A percentile compares a stretch with the other conserved stretches of the same genome.
phyloP scores from a whole-genome alignment of 371 early-diverging fungal genomes.

The Mortierella sp. region DNA sequence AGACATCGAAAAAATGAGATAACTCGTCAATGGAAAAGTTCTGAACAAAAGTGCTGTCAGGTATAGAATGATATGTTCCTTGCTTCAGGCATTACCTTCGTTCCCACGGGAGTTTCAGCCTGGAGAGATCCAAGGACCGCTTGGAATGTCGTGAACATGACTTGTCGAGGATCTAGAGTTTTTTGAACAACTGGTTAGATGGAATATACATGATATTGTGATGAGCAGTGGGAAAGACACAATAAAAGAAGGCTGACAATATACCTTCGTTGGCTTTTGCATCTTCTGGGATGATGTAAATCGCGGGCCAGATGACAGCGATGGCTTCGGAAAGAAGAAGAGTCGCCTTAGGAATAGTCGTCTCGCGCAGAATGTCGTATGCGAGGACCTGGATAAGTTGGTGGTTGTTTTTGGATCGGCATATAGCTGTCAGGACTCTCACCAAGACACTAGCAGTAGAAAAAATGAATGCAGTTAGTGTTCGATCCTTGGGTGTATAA shows the following conservation, averaged over 20 bases:
- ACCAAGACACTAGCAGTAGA: conserved; percentile 22
- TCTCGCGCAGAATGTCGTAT: conserved; percentile 36
- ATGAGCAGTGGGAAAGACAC: not conserved
- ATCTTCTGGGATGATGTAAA: conserved; percentile 5
- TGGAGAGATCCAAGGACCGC: conserved; percentile 33
- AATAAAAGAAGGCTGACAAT: not conserved
- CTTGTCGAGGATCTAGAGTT: conserved; percentile 14
- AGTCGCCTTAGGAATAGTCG: conserved; percentile 12
- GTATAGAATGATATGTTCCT: not conserved
- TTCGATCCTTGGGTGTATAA: not conserved
- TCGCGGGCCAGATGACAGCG: conserved; percentile 41
- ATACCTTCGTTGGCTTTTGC: conserved; percentile 7
- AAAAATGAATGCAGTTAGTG: not conserved
- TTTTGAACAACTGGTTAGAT: not conserved
- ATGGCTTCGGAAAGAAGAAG: conserved; percentile 40
- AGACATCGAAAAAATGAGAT: conserved; percentile 13
- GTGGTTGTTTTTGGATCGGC: conserved; percentile 3
- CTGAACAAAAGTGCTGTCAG: not conserved
- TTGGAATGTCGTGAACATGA: conserved; percentile 25
- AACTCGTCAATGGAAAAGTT: not conserved
- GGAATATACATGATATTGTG: too few species aligned
- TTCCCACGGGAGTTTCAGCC: conserved; percentile 17
- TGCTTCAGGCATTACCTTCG: too few species aligned
- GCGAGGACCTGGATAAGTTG: conserved; percentile 25
- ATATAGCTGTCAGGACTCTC: conserved; percentile 28